Conservation (phyloP, 495 filamentous ascomycete species). For the Aspergillus affinis region DNA sequence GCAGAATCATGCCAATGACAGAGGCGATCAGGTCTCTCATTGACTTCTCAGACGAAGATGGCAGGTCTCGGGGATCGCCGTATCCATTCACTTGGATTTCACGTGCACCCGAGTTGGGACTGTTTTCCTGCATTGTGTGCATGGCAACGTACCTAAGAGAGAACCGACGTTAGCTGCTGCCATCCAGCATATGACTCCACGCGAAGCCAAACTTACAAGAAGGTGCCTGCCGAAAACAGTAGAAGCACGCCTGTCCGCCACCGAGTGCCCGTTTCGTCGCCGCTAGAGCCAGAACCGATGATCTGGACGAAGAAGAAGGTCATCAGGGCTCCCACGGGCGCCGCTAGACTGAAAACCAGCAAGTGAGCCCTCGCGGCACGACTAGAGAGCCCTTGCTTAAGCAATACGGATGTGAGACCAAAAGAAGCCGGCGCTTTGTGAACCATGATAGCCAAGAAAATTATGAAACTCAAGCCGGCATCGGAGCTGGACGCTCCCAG, state of each 20-base stretch:
- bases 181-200: background rate
- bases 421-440: slow-evolving; percentile 98
- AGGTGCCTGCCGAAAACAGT: slow-evolving; percentile 91
- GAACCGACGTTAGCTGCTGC: slow-evolving; percentile 5
- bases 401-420: slow-evolving; percentile 81
- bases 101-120: slow-evolving; percentile 46
- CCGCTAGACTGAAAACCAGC: slow-evolving; percentile 86
- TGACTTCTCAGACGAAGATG: slow-evolving; percentile 42
- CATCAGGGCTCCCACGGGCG: slow-evolving; percentile 78
- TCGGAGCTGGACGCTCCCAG: slow-evolving; percentile 82
- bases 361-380: slow-evolving; percentile 81
- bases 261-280: slow-evolving; percentile 52
- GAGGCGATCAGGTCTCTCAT: slow-evolving; percentile 64
- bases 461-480: slow-evolving; percentile 75
- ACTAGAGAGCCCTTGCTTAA: slow-evolving; percentile 87
- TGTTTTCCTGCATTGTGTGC: slow-evolving; percentile 94
- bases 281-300: slow-evolving; percentile 52
- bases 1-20: slow-evolving; percentile 86
- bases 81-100: slow-evolving; percentile 65
- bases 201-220: slow-evolving; percentile 64
- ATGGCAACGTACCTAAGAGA: slow-evolving; percentile 84
- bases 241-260: slow-evolving; percentile 94
- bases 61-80: slow-evolving; percentile 50
- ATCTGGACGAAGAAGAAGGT: slow-evolving; percentile 79
- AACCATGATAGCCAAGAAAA: slow-evolving; percentile 95